A percentile compares a stretch with the other conserved stretches of the same genome.
Evolutionary conservation across 768 basidiomycete species (phyloP).

Genomic region (Roridomyces roridus): DNA sequence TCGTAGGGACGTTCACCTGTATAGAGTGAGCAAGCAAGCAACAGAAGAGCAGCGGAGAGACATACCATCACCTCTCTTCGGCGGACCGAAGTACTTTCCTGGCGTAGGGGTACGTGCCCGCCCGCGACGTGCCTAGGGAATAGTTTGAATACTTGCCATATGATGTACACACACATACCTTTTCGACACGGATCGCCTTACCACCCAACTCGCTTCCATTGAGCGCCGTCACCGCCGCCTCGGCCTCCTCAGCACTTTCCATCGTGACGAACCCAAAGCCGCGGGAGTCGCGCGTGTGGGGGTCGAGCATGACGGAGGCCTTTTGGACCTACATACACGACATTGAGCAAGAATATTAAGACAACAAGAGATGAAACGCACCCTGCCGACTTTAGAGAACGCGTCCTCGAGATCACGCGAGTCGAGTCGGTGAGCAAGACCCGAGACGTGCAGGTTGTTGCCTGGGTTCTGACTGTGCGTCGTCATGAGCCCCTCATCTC

Average conservation of each 20-base stretch:
- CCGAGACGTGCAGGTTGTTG: constrained; percentile 70
- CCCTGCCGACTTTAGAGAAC: constrained; percentile 89
- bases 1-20: constrained; percentile 88
- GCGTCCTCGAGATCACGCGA: constrained; percentile 87
- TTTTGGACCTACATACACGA: constrained; percentile 65
- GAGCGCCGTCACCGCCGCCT: constrained; percentile 85
- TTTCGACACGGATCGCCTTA: constrained; percentile 88
- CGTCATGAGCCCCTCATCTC: too few species aligned
- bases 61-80: constrained; percentile 67
- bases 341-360: neutral
- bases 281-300: constrained; percentile 70
- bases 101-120: constrained; percentile 93
- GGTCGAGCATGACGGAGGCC: constrained; percentile 75
- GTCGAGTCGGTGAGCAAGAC: constrained; percentile 65
- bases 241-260: constrained; percentile 84
- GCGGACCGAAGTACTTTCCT: constrained; percentile 92
- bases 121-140: constrained; percentile 78
- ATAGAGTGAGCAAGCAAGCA: neutral
- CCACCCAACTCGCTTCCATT: constrained; percentile 88
- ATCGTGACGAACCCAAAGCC: constrained; percentile 82
- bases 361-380: constrained; percentile 40
- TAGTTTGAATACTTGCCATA: neutral
- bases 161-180: constrained; percentile 48
- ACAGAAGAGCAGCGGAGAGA: neutral
- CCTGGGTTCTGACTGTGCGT: constrained; percentile 69